phyloP scores from a whole-genome alignment of 176 grass and related monocot species.

The Oryza glaberrima region DNA sequence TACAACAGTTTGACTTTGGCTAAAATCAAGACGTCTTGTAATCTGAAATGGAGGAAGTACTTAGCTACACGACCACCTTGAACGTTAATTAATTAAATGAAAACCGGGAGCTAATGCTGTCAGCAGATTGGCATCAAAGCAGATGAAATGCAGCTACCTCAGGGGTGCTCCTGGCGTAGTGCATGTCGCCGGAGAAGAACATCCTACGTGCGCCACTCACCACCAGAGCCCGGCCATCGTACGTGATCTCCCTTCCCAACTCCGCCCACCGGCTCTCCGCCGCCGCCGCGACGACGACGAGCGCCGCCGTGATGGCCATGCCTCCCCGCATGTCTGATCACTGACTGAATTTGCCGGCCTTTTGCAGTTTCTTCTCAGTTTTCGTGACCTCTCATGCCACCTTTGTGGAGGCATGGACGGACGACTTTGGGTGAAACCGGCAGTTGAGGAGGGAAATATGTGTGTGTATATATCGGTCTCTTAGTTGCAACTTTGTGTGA shows the following conservation, averaged over 20 bases:
- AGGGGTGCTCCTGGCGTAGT: conserved; percentile 81
- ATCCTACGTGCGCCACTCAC: conserved; percentile 59
- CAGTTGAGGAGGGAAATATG: neutral
- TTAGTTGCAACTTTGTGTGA: too few species aligned
- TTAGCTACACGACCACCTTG: too few species aligned
- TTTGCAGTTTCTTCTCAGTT: neutral
- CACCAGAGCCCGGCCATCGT: conserved; percentile 67
- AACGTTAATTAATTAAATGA: too few species aligned
- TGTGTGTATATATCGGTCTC: neutral
- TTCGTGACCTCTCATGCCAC: neutral
- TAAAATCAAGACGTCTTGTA: too few species aligned
- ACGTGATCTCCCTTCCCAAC: conserved; percentile 44
- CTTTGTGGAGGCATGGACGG: neutral
- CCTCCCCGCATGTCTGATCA: neutral
- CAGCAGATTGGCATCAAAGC: neutral
- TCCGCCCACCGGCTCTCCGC: neutral
- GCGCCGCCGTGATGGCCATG: neutral
- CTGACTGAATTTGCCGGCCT: neutral
- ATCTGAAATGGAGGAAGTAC: too few species aligned
- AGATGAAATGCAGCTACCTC: conserved; percentile 39
- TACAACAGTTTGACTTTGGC: too few species aligned
- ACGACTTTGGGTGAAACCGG: neutral
- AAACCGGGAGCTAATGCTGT: neutral
- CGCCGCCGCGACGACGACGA: neutral
- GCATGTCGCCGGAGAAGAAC: conserved; percentile 86